Percentiles rank a stretch among this genome's conserved stretches.
Evolutionary conservation across 148 eudicot genomes (phyloP).

Genomic region (Nyssa sinensis): DNA sequence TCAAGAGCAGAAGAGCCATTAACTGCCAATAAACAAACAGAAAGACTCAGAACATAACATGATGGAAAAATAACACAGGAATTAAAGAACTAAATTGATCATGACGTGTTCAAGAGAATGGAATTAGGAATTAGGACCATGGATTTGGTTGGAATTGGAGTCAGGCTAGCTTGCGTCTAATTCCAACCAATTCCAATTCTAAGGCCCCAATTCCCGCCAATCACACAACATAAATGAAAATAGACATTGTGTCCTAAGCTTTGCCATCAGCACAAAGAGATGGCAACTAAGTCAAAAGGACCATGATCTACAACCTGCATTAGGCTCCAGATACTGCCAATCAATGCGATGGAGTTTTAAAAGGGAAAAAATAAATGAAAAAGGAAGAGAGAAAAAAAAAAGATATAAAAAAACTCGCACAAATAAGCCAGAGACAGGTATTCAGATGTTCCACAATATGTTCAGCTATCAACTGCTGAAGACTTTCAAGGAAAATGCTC

Average conservation of each 20-base stretch:
- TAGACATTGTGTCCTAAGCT: neutral
- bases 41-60: neutral
- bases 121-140: no score
- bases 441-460: no score
- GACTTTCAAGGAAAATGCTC: no score
- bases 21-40: slow-evolving; percentile 42
- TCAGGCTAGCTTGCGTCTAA: no score
- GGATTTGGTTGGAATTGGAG: no score
- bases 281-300: neutral
- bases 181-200: no score
- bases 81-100: neutral
- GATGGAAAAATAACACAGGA: neutral
- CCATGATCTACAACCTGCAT: neutral
- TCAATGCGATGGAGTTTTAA: neutral
- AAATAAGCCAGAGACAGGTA: no score
- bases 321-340: neutral
- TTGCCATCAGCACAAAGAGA: neutral
- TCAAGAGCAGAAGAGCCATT: slow-evolving; percentile 74
- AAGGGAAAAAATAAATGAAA: neutral
- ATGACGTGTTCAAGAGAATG: slow-evolving; percentile 7
- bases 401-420: neutral
- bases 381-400: neutral
- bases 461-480: no score
- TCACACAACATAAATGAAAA: neutral
- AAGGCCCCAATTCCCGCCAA: no score